phyloP scores from a whole-genome alignment of 2,329 filamentous ascomycete species.

The Botrytis fabae region DNA sequence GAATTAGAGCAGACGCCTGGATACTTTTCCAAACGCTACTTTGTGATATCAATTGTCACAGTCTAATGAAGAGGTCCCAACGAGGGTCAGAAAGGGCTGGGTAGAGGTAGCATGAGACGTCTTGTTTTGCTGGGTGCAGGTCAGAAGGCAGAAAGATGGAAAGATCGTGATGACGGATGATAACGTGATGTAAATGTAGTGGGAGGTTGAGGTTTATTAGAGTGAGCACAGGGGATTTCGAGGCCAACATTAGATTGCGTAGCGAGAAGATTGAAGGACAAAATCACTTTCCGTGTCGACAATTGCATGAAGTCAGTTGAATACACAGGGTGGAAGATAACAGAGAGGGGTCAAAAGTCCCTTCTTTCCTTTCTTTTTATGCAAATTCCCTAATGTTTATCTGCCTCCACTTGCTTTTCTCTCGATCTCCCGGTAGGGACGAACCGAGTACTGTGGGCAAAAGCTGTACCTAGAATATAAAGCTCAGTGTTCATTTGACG shows the following conservation, averaged over 20 bases:
- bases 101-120: not conserved
- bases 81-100: not conserved
- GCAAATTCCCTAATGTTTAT: not conserved
- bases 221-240: not conserved
- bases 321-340: not conserved
- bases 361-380: not conserved
- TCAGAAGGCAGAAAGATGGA: not conserved
- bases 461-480: not conserved
- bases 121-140: not conserved
- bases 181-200: not conserved
- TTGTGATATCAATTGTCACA: not conserved
- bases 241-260: not conserved
- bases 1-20: not conserved
- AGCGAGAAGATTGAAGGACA: not conserved
- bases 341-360: not conserved
- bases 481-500: conserved; percentile 2
- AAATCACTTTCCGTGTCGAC: not conserved
- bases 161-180: not conserved
- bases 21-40: not conserved
- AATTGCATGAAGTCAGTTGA: not conserved
- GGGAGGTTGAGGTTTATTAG: not conserved
- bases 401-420: not conserved
- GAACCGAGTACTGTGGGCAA: not conserved
- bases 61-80: not conserved
- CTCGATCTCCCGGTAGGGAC: not conserved